Evolutionary conservation across 1,284 basidiomycete genomes (phyloP).

Genomic region (Fomes fomentarius): DNA sequence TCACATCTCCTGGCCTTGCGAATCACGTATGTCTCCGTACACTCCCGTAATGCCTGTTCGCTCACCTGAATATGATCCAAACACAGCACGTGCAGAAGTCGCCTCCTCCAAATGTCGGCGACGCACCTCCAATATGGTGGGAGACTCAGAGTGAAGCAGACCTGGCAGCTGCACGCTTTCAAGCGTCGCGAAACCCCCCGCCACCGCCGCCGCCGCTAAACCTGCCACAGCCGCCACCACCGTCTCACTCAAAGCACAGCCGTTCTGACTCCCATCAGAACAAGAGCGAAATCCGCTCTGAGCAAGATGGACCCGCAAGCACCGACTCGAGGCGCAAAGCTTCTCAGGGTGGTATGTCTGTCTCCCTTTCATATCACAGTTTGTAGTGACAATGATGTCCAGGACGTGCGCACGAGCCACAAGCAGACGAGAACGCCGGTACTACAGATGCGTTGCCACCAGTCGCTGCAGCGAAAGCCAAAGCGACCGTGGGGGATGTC

Average conservation of each 20-base stretch:
- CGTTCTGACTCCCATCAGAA: not conserved
- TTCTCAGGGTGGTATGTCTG: conserved; percentile 14
- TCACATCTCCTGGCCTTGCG: conserved; percentile 72
- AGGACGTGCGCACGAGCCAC: conserved; percentile 1
- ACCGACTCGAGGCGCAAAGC: conserved; percentile 4
- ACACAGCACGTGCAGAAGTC: conserved; percentile 36
- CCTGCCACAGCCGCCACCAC: not conserved
- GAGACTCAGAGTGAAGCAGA: conserved; percentile 27
- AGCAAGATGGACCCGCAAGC: not conserved
- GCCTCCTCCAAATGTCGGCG: conserved; percentile 28
- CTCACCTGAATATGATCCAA: not conserved
- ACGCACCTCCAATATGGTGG: conserved; percentile 30
- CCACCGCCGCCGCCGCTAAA: conserved; percentile 5
- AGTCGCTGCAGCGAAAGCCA: conserved; percentile 24
- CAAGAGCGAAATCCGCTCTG: not conserved
- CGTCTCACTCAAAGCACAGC: not conserved
- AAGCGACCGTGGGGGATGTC: conserved; percentile 4
- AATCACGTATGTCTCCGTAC: conserved; percentile 53
- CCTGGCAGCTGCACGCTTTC: conserved; percentile 25
- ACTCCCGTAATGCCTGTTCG: not conserved
- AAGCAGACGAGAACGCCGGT: conserved; percentile 25
- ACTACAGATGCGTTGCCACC: conserved; percentile 31
- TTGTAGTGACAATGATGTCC: not conserved
- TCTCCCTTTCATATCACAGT: not conserved
- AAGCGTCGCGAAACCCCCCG: conserved; percentile 10